Evolutionary conservation across 1,139 yeast genomes (phyloP), one percentile per base, ranked within the genome.

Genomic region (Hansenula lynferdii): DNA sequence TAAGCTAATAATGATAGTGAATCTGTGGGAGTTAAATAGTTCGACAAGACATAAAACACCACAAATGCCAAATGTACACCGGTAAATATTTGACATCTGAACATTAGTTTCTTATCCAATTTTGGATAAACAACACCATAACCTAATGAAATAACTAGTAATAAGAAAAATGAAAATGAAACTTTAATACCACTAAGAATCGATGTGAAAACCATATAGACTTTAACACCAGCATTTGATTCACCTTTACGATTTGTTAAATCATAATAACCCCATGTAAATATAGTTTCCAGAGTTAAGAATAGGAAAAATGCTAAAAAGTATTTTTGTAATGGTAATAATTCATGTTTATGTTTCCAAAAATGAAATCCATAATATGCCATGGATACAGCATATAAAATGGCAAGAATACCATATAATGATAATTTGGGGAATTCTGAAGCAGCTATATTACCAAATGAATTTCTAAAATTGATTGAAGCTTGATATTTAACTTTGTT

Each of bases 91-190:
- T 87, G 83, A 60, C 96, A 84, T 58, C 75, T 79, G 54, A 80
- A 69, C 96, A 94, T 89, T 33, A 76, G 59, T 44, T 75, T 77
- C 57, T 77, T 77, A 38, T 89, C 87, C 45, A 94, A 72, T 49
- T 89, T 83, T 37, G 96, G 86, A 46, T 75, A 75, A 29, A 94
- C 98, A 39, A 94, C 92, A 44, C 98, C 97, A 61, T 90, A 94
- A 25, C 98, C 98, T 49, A 90, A 69, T 15, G 95, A 75, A 42
- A 94, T 92, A 52, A 90, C 82, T 46, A 92, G 70, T 41, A 94
- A 67, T 53, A 94, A 65, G 65, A 90, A 94, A 64, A 92, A 85
- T 9, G 97, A 85, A 58, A 87, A 87, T 1, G 97, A 82, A 42
- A 86, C 75, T 54, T 95, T 84, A 48, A 79, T 77, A 2, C 96